Percentiles rank a stretch among this genome's conserved stretches.
These are phyloP conservation scores for Magnusiomyces tetraspermus DNA, from an alignment of 1,139 yeast species.

Conservation along the genomic window DNA sequence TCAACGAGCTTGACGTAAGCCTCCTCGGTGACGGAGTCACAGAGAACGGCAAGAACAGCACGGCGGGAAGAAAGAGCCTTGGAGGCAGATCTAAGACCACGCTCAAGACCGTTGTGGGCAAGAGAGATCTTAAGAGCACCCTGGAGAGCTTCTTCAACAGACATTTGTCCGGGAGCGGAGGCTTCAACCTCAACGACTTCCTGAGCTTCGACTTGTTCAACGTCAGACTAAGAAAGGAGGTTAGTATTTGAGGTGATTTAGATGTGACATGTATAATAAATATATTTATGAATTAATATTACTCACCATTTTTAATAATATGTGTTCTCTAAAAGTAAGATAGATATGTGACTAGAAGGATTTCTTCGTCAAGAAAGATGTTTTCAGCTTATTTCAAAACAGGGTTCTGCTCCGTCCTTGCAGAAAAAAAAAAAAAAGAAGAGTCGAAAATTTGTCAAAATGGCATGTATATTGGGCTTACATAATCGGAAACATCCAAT, in stretches of 20 bases:
- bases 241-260: background rate
- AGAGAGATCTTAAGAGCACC: slow-evolving; percentile 97
- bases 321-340: background rate
- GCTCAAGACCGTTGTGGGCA: slow-evolving; percentile 99
- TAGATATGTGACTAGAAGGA: slow-evolving; percentile 6
- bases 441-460: background rate
- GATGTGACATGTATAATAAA: background rate
- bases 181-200: slow-evolving; percentile 76
- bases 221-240: slow-evolving; percentile 32
- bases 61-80: slow-evolving; percentile 92
- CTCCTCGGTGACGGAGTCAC: slow-evolving; percentile 98
- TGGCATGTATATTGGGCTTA: too few species aligned
- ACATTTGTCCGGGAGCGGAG: slow-evolving; percentile 71
- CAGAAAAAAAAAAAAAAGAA: slow-evolving; percentile 3
- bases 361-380: slow-evolving; percentile 17
- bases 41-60: slow-evolving; percentile 95
- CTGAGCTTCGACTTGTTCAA: slow-evolving; percentile 40
- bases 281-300: background rate
- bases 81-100: slow-evolving; percentile 99
- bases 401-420: slow-evolving; percentile 17
- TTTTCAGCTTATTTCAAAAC: slow-evolving; percentile 10
- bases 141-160: slow-evolving; percentile 98
- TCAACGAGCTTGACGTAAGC: slow-evolving; percentile 95
- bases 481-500: too few species aligned
- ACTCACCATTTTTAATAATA: slow-evolving; percentile 14